phyloP scores from a whole-genome alignment of 1,139 yeast genomes.

The Yamadazyma songkhlaensis region DNA sequence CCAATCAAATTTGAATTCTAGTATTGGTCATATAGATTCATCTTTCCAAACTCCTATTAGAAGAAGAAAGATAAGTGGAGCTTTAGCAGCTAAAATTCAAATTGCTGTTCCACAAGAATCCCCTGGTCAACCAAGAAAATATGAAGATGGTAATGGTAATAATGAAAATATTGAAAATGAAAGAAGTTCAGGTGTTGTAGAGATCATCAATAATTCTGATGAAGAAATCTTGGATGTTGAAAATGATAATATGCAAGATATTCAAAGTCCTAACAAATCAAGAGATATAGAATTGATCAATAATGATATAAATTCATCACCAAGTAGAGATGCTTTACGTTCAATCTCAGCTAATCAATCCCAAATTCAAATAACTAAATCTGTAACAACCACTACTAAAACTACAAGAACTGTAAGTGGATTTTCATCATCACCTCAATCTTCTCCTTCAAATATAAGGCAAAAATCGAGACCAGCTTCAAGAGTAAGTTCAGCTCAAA shows the following conservation, averaged over 20 bases:
- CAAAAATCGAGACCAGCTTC: conserved; percentile 35
- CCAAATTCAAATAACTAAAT: conserved; percentile 44
- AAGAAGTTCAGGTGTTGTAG: conserved; percentile 18
- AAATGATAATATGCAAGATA: conserved; percentile 24
- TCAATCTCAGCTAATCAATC: conserved; percentile 39
- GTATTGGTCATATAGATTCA: conserved; percentile 35
- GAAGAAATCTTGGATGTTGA: conserved; percentile 23
- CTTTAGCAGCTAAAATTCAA: conserved; percentile 63
- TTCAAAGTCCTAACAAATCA: conserved; percentile 20
- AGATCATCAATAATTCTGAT: conserved; percentile 36
- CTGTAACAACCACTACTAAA: conserved; percentile 48
- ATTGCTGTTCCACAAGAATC: conserved; percentile 87
- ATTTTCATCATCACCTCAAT: conserved; percentile 44
- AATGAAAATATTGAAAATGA: conserved; percentile 3
- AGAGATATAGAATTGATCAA: conserved; percentile 16
- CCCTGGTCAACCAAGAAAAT: conserved; percentile 96
- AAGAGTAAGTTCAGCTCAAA: conserved; percentile 25
- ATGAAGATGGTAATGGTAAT: conserved; percentile 24
- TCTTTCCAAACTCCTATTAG: conserved; percentile 70
- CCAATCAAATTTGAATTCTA: conserved; percentile 29
- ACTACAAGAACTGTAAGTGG: conserved; percentile 49
- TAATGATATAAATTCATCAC: conserved; percentile 16
- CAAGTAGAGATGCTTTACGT: conserved; percentile 26
- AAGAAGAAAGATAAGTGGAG: conserved; percentile 68
- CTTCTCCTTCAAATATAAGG: conserved; percentile 25